Evolutionary conservation across 2,329 filamentous ascomycete species (phyloP).

Genomic region (Cylindrodendrum hubeiense): DNA sequence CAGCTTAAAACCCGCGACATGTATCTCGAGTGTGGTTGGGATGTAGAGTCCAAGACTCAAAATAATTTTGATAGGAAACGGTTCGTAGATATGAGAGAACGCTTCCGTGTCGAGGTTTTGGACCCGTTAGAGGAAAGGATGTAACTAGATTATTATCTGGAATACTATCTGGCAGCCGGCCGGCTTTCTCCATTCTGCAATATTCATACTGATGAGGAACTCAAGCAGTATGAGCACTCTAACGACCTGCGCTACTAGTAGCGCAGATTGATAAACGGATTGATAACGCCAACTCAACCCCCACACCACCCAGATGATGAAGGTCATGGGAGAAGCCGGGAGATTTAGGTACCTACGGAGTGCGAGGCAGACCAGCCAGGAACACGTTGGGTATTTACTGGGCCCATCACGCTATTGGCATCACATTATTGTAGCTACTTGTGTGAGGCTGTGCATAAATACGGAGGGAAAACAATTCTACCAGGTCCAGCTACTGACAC

Average conservation of each 20-base stretch:
- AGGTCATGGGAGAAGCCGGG: too few species aligned
- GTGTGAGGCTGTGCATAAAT: too few species aligned
- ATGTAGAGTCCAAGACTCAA: not conserved
- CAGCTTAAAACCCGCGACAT: not conserved
- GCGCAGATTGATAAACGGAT: not conserved
- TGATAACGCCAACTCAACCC: not conserved
- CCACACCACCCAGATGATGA: not conserved
- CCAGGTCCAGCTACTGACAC: too few species aligned
- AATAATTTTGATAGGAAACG: not conserved
- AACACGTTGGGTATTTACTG: too few species aligned
- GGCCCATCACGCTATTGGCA: too few species aligned
- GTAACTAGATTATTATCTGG: too few species aligned
- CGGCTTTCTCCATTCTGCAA: slow-evolving; percentile 71
- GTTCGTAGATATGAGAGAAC: slow-evolving; percentile 3
- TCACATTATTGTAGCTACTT: too few species aligned
- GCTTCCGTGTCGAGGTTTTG: not conserved
- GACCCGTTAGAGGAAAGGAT: not conserved
- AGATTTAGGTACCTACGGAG: too few species aligned
- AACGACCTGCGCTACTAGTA: slow-evolving; percentile 79
- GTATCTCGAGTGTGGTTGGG: slow-evolving; percentile 12
- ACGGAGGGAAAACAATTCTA: too few species aligned
- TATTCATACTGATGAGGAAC: slow-evolving; percentile 72
- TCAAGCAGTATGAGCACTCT: slow-evolving; percentile 73
- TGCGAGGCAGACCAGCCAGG: too few species aligned
- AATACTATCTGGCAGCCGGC: too few species aligned